These are phyloP conservation scores for Apium graveolens DNA, from an alignment of 129 eudicot genomes.

Conservation along the genomic window DNA sequence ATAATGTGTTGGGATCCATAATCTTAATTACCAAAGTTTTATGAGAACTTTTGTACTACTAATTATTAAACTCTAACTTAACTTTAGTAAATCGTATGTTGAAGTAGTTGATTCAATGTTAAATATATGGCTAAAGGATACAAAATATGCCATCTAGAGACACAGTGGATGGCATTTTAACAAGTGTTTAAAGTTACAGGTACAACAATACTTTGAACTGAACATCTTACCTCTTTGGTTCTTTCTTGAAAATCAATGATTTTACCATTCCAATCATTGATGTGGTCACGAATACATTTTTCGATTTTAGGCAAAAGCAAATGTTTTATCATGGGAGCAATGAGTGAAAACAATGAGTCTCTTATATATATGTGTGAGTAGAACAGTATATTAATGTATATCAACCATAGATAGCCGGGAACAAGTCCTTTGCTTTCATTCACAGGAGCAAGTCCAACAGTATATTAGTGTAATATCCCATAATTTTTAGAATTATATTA, in stretches of 20 bases:
- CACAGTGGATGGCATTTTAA: neutral
- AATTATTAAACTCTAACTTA: conserved; percentile 28
- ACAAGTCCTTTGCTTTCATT: too few species aligned
- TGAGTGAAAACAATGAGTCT: too few species aligned
- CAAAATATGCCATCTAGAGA: conserved; percentile 35
- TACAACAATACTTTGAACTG: neutral
- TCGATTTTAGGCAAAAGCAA: too few species aligned
- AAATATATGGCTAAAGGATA: conserved; percentile 19
- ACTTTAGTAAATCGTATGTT: conserved; percentile 18
- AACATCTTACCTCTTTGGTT: conserved; percentile 3
- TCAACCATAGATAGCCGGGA: too few species aligned
- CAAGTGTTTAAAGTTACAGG: neutral
- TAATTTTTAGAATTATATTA: too few species aligned
- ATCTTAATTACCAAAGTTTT: too few species aligned
- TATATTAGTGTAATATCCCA: too few species aligned
- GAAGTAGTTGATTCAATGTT: conserved; percentile 22
- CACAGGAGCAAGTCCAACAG: too few species aligned
- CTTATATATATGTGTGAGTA: too few species aligned
- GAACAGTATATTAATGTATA: too few species aligned
- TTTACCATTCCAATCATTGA: conserved; percentile 23
- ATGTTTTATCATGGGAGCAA: conserved; percentile 8
- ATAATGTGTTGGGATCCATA: too few species aligned
- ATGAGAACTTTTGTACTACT: too few species aligned
- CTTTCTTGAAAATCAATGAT: conserved; percentile 37
- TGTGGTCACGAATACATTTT: conserved; percentile 12